Base-by-base conservation (phyloP, 805 yeast genomes). In the Starmerella floris region DNA sequence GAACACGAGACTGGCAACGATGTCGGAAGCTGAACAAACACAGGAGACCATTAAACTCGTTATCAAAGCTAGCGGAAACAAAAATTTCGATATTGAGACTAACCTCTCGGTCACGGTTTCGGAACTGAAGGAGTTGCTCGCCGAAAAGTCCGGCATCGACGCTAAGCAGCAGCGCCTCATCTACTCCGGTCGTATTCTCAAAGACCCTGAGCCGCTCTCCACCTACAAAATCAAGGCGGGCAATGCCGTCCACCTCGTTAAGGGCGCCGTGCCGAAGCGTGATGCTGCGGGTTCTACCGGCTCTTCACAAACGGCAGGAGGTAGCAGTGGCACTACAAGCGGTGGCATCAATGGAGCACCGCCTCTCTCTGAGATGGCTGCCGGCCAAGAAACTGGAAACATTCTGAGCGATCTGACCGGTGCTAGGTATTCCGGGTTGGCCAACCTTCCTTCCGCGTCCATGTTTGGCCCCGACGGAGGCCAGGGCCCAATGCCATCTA, bases 381-480 rank as follows among this genome's bases (percentile, higher is more conserved):
- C 96, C 2, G 98, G 98, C 4, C 79, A 76, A 49, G 91, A 88
- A 11, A 72, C 93, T 0, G 83, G 79, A 62, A 84, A 91, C 61
- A 94, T 95, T 30, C 69, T 91, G 55, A 87, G 94, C 10, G 95
- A 81, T 50, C 68, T 88, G 50, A 88, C 97, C 0, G 88, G 95
- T 39, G 97, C 97, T 2, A 74, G 96, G 42, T 91, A 85, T 57
- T 96, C 97, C 2, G 98, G 98, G 1, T 77, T 76, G 54, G 73
- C 85, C 6, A 87, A 84, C 54, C 68, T 91, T 62, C 97, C 98
- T 4, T 71, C 82, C 3, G 83, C 84, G 1, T 74, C 78, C 36
- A 73, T 83, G 80, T 85, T 88, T 65, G 95, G 95, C 1, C 87
- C 95, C 23, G 96, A 87, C 60, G 94, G 94, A 32, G 97, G 96